A percentile compares a stretch with the other conserved stretches of the same genome.
Conservation (phyloP, 2,329 filamentous ascomycete genomes). For the Ophiocordyceps polyrhachis-furcata region DNA sequence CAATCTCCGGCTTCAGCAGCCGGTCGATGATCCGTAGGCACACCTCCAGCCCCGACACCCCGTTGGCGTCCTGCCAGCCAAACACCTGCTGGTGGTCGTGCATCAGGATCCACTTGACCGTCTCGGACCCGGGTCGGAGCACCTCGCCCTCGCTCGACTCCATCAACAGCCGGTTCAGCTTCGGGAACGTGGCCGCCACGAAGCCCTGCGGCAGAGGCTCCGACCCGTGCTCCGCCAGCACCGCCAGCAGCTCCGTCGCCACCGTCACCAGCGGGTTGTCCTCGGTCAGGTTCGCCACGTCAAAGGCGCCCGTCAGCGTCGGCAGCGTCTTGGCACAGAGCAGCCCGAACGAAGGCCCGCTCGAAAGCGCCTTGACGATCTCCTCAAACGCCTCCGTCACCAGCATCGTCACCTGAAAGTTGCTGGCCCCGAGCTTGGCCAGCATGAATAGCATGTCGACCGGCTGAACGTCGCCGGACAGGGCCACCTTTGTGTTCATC, state of each 20-base stretch:
- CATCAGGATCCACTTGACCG: constrained; percentile 73
- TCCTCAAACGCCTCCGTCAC: constrained; percentile 87
- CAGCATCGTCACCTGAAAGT: constrained; percentile 78
- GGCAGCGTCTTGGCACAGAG: constrained; percentile 78
- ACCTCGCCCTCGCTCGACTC: constrained; percentile 74
- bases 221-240: constrained; percentile 64
- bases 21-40: constrained; percentile 85
- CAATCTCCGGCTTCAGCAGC: constrained; percentile 63
- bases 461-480: constrained; percentile 53
- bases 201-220: constrained; percentile 78
- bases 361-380: constrained; percentile 51
- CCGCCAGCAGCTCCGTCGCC: constrained; percentile 66
- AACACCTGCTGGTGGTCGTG: constrained; percentile 86
- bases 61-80: constrained; percentile 62
- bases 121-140: constrained; percentile 67
- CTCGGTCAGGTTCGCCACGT: constrained; percentile 68
- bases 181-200: constrained; percentile 69
- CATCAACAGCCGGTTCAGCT: constrained; percentile 66
- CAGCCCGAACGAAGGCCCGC: constrained; percentile 50
- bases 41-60: constrained; percentile 71
- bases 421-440: constrained; percentile 71
- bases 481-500: constrained; percentile 55
- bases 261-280: constrained; percentile 74
- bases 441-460: constrained; percentile 74
- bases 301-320: constrained; percentile 73